A percentile compares a stretch with the other conserved stretches of the same genome.
phyloP scores from a whole-genome alignment of 108 stramenopile species.

The Chaetoceros muelleri region DNA sequence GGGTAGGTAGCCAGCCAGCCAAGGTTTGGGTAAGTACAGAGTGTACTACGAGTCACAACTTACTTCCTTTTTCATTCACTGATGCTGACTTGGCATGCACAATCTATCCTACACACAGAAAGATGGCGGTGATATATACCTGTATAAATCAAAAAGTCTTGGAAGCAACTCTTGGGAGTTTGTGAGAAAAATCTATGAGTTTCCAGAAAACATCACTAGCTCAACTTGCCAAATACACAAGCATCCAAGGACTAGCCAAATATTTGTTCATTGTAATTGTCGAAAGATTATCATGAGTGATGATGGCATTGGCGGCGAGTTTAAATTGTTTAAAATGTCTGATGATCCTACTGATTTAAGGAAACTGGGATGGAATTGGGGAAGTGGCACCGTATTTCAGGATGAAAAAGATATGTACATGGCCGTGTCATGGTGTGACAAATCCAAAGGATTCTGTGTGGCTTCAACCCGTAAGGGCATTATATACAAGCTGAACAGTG shows the following conservation, averaged over 20 bases:
- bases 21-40: too few relatives aligned
- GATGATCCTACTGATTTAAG: not conserved
- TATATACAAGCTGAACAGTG: not conserved
- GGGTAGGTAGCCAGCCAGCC: too few relatives aligned
- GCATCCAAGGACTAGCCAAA: not conserved
- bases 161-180: not conserved
- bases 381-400: not conserved
- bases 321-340: not conserved
- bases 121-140: not conserved
- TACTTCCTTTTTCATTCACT: too few relatives aligned
- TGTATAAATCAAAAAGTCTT: not conserved
- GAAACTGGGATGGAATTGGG: not conserved
- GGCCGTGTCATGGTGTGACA: too few relatives aligned
- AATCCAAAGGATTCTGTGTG: too few relatives aligned
- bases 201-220: not conserved
- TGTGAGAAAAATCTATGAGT: not conserved
- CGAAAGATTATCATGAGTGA: not conserved
- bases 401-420: not conserved
- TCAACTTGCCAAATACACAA: not conserved
- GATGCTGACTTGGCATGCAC: too few relatives aligned
- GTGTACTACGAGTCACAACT: too few relatives aligned
- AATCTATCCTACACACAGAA: too few relatives aligned
- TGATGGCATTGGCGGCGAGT: not conserved
- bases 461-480: not conserved
- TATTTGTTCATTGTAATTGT: not conserved